Base-by-base conservation (phyloP, 306 rosid species). In the Cicer arietinum region DNA sequence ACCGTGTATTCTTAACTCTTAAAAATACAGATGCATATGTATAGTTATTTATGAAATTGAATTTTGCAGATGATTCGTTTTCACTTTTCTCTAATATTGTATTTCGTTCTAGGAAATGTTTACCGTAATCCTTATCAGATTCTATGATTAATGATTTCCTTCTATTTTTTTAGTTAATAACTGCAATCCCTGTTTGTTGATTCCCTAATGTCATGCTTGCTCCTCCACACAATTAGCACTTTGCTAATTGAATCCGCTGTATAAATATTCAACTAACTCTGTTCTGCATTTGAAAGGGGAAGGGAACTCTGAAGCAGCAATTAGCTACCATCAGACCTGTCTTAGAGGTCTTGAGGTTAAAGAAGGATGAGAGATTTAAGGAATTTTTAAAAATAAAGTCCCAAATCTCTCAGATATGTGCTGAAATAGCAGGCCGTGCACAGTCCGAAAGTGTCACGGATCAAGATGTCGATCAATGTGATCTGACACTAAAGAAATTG, bases 251-350 rank as follows among this genome's bases (percentile, higher is more conserved):
- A 76, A 60, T 84, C 12, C 4, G 60, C 63, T 7, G 63, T 40
- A 69, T 67, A 22, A 41, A 37, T 75, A 39, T 68, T 84, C 35
- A 77, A 37, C 67, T 80, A 73, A 70, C 78, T 65, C 45, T 30
- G 16, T 80, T 75, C 67, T 80, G 6, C 42, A 52, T 83, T 85
- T 82, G 84, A 84, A 65, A 91, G 97, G 93, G 88, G 61, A 79
- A 83, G 72, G 94, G 93, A 37, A 73, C 97, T 42, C 88, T 94
- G 18, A 88, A 84, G 85, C 90, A 90, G 87, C 94, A 88, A 67
- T 47, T 94, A 45, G 84, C 86, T 46, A 57, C 81, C 16, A 42
- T 89, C 7, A 82, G 82, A 81, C 98, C 93, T 20, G 78, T 86
- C 71, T 43, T 91, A 73, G 98, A 83, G 75, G 92, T 87, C 42